Evolutionary conservation across 148 eudicot genomes (phyloP).

Genomic region (Arbutus unedo): DNA sequence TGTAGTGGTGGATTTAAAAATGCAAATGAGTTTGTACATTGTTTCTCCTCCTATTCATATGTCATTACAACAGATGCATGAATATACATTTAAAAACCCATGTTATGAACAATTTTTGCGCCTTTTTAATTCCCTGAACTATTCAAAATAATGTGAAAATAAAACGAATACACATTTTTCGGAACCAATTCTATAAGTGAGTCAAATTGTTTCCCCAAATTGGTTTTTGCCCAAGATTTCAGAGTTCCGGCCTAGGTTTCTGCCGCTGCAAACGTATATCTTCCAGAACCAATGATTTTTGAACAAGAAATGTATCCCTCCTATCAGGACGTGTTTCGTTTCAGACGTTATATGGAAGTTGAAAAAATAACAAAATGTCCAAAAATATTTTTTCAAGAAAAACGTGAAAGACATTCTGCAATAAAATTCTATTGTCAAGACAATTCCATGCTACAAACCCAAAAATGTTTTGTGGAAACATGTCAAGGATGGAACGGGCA

Average conservation of each 20-base stretch:
- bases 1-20: no score
- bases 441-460: no score
- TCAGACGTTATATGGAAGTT: conserved; percentile 32
- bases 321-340: conserved; percentile 89
- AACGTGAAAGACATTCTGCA: no score
- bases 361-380: no score
- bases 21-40: no score
- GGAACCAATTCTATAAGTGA: background rate
- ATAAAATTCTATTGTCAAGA: no score
- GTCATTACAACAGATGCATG: no score
- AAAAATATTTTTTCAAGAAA: no score
- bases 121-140: background rate
- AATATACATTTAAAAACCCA: no score
- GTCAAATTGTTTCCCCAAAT: background rate
- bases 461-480: no score
- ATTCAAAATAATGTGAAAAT: background rate
- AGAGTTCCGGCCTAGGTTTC: background rate
- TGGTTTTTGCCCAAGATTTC: background rate
- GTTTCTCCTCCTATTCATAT: no score
- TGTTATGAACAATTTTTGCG: conserved; percentile 14
- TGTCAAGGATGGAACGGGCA: no score
- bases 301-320: conserved; percentile 73
- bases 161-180: background rate
- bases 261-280: conserved; percentile 1
- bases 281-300: conserved; percentile 86